Evolutionary conservation across 2,329 filamentous ascomycete genomes (phyloP).

Genomic region (Albophoma yamanashiensis): DNA sequence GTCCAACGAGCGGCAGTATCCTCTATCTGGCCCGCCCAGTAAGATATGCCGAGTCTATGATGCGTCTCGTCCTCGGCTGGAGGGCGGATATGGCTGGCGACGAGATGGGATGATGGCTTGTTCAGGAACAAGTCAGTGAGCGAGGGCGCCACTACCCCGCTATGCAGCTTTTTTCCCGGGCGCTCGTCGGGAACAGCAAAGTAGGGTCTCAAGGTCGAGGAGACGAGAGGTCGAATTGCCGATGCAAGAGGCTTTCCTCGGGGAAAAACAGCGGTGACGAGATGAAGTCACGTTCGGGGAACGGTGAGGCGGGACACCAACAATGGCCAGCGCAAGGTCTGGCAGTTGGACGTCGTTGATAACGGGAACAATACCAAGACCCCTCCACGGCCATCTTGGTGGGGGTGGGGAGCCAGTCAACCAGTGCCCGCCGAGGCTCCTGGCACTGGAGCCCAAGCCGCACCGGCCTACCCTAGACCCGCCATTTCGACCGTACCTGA

Average conservation of each 20-base stretch:
- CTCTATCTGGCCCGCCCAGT: neutral
- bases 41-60: neutral
- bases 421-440: neutral
- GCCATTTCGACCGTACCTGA: neutral
- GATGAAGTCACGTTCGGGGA: neutral
- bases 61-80: neutral
- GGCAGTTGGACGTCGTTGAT: neutral
- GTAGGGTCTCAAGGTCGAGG: neutral
- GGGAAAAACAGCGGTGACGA: neutral
- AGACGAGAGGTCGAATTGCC: neutral
- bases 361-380: neutral
- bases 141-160: neutral
- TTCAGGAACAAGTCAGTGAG: neutral
- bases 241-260: neutral
- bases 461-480: neutral
- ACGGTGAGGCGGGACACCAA: neutral
- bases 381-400: neutral
- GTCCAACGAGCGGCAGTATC: neutral
- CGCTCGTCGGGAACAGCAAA: neutral
- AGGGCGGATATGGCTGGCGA: neutral
- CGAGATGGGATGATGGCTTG: neutral
- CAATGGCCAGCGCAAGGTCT: too few relatives aligned
- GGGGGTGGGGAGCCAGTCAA: neutral
- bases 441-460: neutral
- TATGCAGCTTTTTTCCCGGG: neutral